Base-by-base conservation (phyloP, 768 basidiomycete genomes). In the Boletus fagicola region DNA sequence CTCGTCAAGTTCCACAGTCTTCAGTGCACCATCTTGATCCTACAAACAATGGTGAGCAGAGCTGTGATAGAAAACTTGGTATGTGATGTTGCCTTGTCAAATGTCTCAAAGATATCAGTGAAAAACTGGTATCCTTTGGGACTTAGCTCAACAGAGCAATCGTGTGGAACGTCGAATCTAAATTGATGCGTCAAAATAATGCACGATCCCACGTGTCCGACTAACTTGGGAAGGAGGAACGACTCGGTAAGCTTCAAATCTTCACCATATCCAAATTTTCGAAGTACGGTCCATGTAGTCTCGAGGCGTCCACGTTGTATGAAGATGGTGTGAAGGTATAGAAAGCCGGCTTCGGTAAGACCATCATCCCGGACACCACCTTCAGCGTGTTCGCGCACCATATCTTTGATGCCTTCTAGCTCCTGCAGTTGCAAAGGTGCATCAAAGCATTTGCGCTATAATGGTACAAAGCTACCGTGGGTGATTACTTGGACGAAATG, bases 51-150 rank as follows among this genome's bases (percentile, higher is more conserved):
- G 24, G 50, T 62, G 18, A 65, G 40, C 22, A 49, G 20, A 28
- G 31, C 16, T 24, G 35, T 24, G 33, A 48, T 39, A 35, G 26
- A 56, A 50, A 33, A 43, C 20, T 5, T 45, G 36, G 35, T 16
- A 13, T 35, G 26, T 30, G 13, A 53, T 31, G 36, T 57, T 67
- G 87, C 94, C 77, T 96, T 93, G 77, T 99, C 96, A 70, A 92
- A 96, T 5, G 86, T 87, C 73, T 97, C 91, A 68, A 98, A 99
- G 38, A 96, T 85, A 59, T 97, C 95, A 0, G 96, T 98, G 66
- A 98, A 89, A 77, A 98, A 99, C 64, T 96, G 90, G 72, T 98
- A 95, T 4, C 96, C 96, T 22, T 88, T 76, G n/a, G 88, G 94
- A 65, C 89, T 92, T 43, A 98, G 78, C 77, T 99, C 96, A 6